phyloP scores from a whole-genome alignment of 371 early-diverging fungal genomes.

The Umbelopsis sp. region DNA sequence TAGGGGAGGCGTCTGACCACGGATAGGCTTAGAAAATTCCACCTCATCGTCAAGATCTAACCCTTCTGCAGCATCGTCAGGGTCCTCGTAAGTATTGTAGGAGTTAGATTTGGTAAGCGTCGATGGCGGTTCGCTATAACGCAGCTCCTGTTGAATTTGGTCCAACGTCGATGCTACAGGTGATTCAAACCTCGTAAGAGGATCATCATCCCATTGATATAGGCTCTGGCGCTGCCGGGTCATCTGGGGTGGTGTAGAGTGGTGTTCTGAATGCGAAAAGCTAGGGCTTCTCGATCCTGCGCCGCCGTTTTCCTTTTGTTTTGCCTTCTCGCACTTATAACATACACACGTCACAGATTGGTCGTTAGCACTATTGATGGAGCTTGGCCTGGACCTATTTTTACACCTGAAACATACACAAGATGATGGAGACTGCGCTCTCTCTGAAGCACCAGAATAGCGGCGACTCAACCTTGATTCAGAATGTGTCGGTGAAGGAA shows the following conservation, averaged over 20 bases:
- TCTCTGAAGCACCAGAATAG: background rate
- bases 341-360: slow-evolving; percentile 3
- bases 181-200: background rate
- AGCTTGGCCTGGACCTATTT: slow-evolving; percentile 11
- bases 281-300: background rate
- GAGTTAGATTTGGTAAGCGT: background rate
- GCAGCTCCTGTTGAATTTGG: background rate
- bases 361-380: slow-evolving; percentile 8
- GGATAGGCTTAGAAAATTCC: too few species aligned
- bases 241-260: background rate
- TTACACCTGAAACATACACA: slow-evolving; percentile 17
- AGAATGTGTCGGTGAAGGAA: slow-evolving; percentile 10
- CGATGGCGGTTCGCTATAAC: background rate
- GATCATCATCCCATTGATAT: slow-evolving; percentile 8
- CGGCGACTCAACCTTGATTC: slow-evolving; percentile 5
- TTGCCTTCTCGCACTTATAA: slow-evolving; percentile 9
- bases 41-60: background rate
- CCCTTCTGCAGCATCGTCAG: slow-evolving; percentile 2
- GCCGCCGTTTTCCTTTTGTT: background rate
- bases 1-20: background rate
- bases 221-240: background rate
- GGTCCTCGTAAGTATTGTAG: slow-evolving; percentile 6
- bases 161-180: background rate
- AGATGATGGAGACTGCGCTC: background rate
- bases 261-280: slow-evolving; percentile 5